A percentile compares a stretch with the other conserved stretches of the same genome.
Conservation (phyloP, 2,329 filamentous ascomycete species). For the Botryosphaeria dothidea region DNA sequence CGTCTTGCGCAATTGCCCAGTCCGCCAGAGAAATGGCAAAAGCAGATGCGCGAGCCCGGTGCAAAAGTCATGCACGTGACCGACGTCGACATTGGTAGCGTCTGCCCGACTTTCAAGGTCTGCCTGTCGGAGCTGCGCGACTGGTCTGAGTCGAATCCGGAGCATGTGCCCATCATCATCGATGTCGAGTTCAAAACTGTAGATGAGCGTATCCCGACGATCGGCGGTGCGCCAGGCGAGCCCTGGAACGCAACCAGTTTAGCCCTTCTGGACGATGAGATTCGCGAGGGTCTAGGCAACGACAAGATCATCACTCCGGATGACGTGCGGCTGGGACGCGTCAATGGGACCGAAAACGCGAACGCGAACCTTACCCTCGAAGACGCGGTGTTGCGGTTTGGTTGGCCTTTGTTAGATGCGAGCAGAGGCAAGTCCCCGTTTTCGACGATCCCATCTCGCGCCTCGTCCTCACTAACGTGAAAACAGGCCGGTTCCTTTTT, state of each 20-base stretch:
- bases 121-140: slow-evolving; percentile 47
- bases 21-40: slow-evolving; percentile 37
- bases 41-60: slow-evolving; percentile 43
- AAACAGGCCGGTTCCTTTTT: slow-evolving; percentile 53
- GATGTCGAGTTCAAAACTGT: slow-evolving; percentile 54
- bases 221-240: slow-evolving; percentile 42
- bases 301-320: slow-evolving; percentile 50
- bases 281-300: slow-evolving; percentile 44
- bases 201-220: slow-evolving; percentile 34
- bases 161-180: slow-evolving; percentile 50
- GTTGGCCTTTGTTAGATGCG: slow-evolving; percentile 51
- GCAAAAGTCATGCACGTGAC: slow-evolving; percentile 55
- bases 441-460: too few species aligned
- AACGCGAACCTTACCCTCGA: slow-evolving; percentile 44
- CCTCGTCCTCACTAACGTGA: too few species aligned
- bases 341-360: not conserved
- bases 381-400: slow-evolving; percentile 45
- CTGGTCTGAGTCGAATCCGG: slow-evolving; percentile 47
- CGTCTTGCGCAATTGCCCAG: slow-evolving; percentile 41
- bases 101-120: slow-evolving; percentile 49
- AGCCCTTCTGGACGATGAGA: slow-evolving; percentile 49
- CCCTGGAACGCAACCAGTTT: slow-evolving; percentile 48
- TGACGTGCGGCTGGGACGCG: slow-evolving; percentile 40
- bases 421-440: too few species aligned
- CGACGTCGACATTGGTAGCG: slow-evolving; percentile 49